Evolutionary conservation across 139 green algal species (phyloP), one percentile per base, ranked within the genome.

Genomic region (Closterium sp.): DNA sequence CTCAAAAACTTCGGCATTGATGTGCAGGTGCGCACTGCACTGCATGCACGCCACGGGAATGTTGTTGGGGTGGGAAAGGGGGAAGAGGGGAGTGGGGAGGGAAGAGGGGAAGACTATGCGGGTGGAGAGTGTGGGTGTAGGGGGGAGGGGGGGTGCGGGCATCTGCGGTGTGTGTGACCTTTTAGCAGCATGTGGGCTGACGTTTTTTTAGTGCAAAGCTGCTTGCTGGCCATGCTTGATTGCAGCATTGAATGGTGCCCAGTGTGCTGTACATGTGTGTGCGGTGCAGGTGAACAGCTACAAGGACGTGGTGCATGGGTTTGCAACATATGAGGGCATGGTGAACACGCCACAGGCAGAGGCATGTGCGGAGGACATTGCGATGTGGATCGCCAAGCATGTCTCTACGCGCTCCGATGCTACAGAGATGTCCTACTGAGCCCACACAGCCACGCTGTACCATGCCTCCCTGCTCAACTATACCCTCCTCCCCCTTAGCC

Each of bases 361-460:
- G 85, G 28, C 85, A 73, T 93, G 90, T 50, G 90, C 90, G 29
- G 90, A 93, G 30, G 90, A 93, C 29, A 93, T 93, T 32, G 86
- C 90, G 7, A 93, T 93, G 29, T 93, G 90, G 90, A 31, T 93
- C 29, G 34, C 89, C 22, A 89, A 89, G 29, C 90, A 88, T 19
- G 87, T 89, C n/a, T 87, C 85, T 27, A 87, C 62, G 62, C 62
- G 62, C 62, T 79, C 62, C 62, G 62, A 79, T 24, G 62, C 62
- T 24, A 79, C 62, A 13, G 62, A 79, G 62, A 79, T 79, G 62
- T 79, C 62, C 0, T 79, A 79, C 62, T 79, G 62, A 79, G 27
- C 10, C 62, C 62, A 79, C 62, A 19, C 62, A 79, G 17, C 62
- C 62, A 79, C 62, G 27, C 62, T 79, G 62, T 79, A 79, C 19